phyloP scores from a whole-genome alignment of 257 asterid species.

The Solanum infundibuliforme region DNA sequence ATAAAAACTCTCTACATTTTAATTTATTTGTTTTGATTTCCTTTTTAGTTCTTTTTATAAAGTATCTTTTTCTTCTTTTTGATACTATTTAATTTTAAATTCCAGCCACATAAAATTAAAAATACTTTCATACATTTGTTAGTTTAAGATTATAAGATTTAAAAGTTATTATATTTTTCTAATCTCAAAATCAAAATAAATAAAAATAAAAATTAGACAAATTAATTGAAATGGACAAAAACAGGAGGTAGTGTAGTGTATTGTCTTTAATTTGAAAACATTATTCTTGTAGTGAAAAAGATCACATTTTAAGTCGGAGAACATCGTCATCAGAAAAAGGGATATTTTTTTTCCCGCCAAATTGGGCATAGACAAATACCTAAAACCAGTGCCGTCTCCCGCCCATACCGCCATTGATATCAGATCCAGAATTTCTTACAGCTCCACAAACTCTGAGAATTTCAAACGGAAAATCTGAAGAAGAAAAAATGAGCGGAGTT shows the following conservation, averaged over 20 bases:
- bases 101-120: too few species aligned
- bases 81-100: too few species aligned
- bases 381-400: not conserved
- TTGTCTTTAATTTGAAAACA: not conserved
- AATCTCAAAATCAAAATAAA: too few species aligned
- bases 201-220: too few species aligned
- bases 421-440: not conserved
- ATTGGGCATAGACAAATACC: not conserved
- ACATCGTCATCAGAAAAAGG: not conserved
- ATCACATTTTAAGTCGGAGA: not conserved
- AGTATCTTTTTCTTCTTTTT: too few species aligned
- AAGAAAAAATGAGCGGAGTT: constrained; percentile 28
- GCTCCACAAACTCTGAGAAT: not conserved
- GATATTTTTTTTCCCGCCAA: not conserved
- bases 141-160: too few species aligned
- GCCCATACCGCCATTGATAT: not conserved
- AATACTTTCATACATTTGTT: too few species aligned
- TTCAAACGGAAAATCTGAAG: not conserved
- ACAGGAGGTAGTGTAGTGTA: not conserved
- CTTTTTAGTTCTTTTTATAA: too few species aligned
- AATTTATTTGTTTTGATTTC: not conserved
- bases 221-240: rapidly evolving
- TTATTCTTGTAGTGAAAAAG: not conserved
- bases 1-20: too few species aligned
- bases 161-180: too few species aligned